Conservation (phyloP, 2,329 filamentous ascomycete species). For the Neocatenulostroma microsporum region DNA sequence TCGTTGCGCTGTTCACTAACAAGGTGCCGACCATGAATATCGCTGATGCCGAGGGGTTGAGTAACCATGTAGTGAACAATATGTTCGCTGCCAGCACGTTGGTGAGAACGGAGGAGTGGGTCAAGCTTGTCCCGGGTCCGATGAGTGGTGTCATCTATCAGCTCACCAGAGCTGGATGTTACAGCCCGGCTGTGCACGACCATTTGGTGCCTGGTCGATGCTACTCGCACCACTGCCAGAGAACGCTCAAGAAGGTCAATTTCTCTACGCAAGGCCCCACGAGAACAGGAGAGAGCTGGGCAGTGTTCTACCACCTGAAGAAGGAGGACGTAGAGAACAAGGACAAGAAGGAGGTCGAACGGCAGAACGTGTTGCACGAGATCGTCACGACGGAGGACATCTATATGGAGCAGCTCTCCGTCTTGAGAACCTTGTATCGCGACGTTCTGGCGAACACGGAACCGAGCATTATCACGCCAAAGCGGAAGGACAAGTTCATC, state of each 20-base stretch:
- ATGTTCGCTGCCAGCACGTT: conserved; percentile 76
- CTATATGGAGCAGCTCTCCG: conserved; percentile 82
- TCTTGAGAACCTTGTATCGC: conserved; percentile 76
- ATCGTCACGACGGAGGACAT: conserved; percentile 88
- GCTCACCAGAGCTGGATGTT: conserved; percentile 83
- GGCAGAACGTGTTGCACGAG: conserved; percentile 91
- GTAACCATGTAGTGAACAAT: conserved; percentile 64
- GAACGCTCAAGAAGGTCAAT: conserved; percentile 91
- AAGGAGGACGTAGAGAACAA: conserved; percentile 65
- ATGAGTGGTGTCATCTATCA: conserved; percentile 91
- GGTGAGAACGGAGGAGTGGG: conserved; percentile 90
- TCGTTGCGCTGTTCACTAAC: conserved; percentile 81
- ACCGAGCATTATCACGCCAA: conserved; percentile 72
- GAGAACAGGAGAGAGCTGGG: conserved; percentile 61
- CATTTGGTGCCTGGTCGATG: conserved; percentile 65
- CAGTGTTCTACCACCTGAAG: conserved; percentile 75
- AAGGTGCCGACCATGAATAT: conserved; percentile 99
- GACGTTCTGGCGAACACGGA: conserved; percentile 67
- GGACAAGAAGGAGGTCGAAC: conserved; percentile 79
- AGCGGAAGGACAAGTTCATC: conserved; percentile 71
- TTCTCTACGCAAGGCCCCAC: conserved; percentile 65
- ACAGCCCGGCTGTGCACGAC: conserved; percentile 72
- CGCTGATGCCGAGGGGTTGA: conserved; percentile 85
- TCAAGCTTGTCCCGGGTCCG: conserved; percentile 74
- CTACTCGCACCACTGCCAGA: conserved; percentile 88